phyloP scores from a whole-genome alignment of 805 yeast species.

The Suhomyces sp. region DNA sequence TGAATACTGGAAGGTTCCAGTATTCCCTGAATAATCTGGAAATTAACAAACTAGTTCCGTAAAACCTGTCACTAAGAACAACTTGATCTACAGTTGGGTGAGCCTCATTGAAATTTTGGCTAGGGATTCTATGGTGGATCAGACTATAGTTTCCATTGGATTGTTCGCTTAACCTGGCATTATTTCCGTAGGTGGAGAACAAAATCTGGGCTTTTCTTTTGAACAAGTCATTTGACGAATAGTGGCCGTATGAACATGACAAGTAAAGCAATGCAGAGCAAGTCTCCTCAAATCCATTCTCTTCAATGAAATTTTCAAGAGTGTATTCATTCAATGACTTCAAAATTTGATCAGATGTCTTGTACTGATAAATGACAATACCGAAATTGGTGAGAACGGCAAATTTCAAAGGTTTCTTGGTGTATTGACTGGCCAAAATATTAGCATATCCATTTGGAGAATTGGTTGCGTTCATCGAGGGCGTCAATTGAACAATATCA shows the following conservation, averaged over 20 bases:
- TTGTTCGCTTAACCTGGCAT: slow-evolving; percentile 39
- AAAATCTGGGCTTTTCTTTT: slow-evolving; percentile 48
- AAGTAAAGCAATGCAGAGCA: slow-evolving; percentile 85
- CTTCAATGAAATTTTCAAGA: slow-evolving; percentile 64
- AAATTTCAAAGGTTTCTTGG: slow-evolving; percentile 60
- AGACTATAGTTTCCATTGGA: not conserved
- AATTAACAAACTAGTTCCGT: slow-evolving; percentile 77
- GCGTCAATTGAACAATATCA: slow-evolving; percentile 68
- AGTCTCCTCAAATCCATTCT: slow-evolving; percentile 85
- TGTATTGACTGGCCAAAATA: slow-evolving; percentile 82
- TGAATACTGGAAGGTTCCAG: slow-evolving; percentile 75
- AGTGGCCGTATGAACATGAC: slow-evolving; percentile 65
- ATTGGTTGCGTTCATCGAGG: slow-evolving; percentile 66
- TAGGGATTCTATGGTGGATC: slow-evolving; percentile 10
- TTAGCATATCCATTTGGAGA: slow-evolving; percentile 83
- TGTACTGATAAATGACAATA: slow-evolving; percentile 68
- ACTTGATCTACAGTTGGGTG: slow-evolving; percentile 63
- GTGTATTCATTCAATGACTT: slow-evolving; percentile 65
- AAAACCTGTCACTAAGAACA: slow-evolving; percentile 86
- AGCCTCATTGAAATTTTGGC: slow-evolving; percentile 18
- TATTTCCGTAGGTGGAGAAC: slow-evolving; percentile 54
- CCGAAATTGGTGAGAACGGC: slow-evolving; percentile 83
- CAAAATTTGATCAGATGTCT: slow-evolving; percentile 77
- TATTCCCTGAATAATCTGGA: slow-evolving; percentile 74
- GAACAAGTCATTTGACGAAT: slow-evolving; percentile 47